Conservation (phyloP, 176 grass and related monocot genomes). For the Neostapfia colusana region DNA sequence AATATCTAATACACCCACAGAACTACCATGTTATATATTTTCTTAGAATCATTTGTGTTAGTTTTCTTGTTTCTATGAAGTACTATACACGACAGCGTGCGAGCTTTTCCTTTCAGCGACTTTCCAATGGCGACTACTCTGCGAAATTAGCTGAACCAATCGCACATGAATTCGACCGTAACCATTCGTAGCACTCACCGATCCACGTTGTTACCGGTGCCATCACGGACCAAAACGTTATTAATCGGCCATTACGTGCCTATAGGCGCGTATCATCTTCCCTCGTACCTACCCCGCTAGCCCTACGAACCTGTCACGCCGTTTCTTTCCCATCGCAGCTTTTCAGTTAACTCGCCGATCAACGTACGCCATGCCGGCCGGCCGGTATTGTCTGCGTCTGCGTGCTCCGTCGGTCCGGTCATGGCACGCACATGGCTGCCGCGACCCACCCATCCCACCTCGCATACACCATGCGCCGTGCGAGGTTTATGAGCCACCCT, state of each 20-base stretch:
- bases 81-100: neutral
- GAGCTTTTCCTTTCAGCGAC: neutral
- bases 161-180: too few relatives aligned
- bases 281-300: too few relatives aligned
- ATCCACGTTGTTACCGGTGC: too few relatives aligned
- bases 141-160: neutral
- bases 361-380: neutral
- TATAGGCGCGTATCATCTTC: too few relatives aligned
- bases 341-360: neutral
- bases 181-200: too few relatives aligned
- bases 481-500: slow-evolving; percentile 38
- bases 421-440: slow-evolving; percentile 48
- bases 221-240: slow-evolving; percentile 20
- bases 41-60: too few relatives aligned
- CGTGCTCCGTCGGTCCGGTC: slow-evolving; percentile 32
- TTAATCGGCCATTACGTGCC: neutral
- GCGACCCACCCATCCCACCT: slow-evolving; percentile 24
- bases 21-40: too few relatives aligned
- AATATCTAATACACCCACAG: too few relatives aligned
- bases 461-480: slow-evolving; percentile 43
- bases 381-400: neutral
- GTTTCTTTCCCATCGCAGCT: neutral
- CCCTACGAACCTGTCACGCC: neutral
- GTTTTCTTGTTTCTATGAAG: too few relatives aligned
- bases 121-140: neutral